Base-by-base conservation (phyloP, 805 yeast species). In the Candida awuae region DNA sequence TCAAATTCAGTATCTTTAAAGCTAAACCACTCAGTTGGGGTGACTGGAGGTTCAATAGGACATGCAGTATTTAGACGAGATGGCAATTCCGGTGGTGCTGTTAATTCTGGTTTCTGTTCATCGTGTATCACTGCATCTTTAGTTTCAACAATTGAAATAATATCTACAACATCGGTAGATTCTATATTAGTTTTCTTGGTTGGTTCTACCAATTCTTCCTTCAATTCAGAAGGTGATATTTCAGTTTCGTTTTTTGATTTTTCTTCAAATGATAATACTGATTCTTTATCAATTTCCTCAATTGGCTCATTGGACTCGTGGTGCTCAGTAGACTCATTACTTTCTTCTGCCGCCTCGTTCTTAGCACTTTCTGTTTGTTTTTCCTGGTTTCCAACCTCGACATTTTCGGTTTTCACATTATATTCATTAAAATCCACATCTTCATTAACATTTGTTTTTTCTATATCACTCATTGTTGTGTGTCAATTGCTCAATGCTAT, bases 1-100 rank as follows among this genome's bases (percentile, higher is more conserved):
- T 47, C 52, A 22, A 48, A 34, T 42, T 51, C 38, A 37, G 59
- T 22, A 51, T 56, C 29, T 50, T 61, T 36, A 41, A 41, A 38
- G 25, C 52, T 37, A 50, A 58, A 51, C 67, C 67, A 46, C 39
- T 45, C 45, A 15, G 49, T 46, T 21, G 45, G 14, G 2, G 44
- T 33, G 39, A 17, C 28, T 14, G 30, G 5, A 3, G 23, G 17
- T 30, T 30, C 33, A 15, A 15, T 23, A 9, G 13, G n/a, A n/a
- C n/a, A n/a, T n/a, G n/a, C n/a, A n/a, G n/a, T n/a, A n/a, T n/a
- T 25, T 13, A n/a, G 18, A 14, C 4, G 8, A 8, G 30, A 9
- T 9, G 30, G 31, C 16, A 22, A 14, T 29, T 36, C 19, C 6
- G 29, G n/a, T 36, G 27, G 6, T 10, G 28, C 13, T 14, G 18